Conservation (phyloP, 768 basidiomycete species). For the Daedaleopsis sinensis region DNA sequence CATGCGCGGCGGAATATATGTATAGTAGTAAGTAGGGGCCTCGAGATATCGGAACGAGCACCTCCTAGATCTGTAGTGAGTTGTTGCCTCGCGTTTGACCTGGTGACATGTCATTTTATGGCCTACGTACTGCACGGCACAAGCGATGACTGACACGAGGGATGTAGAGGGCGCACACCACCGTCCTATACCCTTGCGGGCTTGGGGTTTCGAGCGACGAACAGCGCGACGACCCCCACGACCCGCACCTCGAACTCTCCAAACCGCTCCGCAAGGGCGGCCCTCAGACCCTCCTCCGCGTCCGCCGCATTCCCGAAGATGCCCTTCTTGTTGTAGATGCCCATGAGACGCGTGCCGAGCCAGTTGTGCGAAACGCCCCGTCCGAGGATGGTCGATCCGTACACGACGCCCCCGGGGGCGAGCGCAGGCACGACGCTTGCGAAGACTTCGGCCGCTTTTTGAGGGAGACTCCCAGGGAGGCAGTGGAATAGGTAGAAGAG, state of each 20-base stretch:
- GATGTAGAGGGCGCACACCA: too few species aligned
- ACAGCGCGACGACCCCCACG: slow-evolving; percentile 19
- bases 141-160: too few species aligned
- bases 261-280: slow-evolving; percentile 13
- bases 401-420: slow-evolving; percentile 15
- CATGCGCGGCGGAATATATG: too few species aligned
- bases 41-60: too few species aligned
- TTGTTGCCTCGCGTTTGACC: too few species aligned
- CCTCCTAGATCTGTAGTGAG: too few species aligned
- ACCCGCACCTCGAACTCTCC: slow-evolving; percentile 20
- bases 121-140: too few species aligned
- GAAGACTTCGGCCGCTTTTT: slow-evolving; percentile 19
- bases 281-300: slow-evolving; percentile 10
- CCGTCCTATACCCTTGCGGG: not conserved
- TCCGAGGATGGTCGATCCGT: slow-evolving; percentile 26
- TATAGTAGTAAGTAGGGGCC: too few species aligned
- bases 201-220: slow-evolving; percentile 18
- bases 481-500: slow-evolving; percentile 26
- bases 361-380: slow-evolving; percentile 17
- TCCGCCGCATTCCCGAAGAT: slow-evolving; percentile 20
- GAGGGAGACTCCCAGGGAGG: slow-evolving; percentile 21
- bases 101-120: too few species aligned
- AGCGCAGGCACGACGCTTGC: slow-evolving; percentile 4
- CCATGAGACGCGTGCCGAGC: slow-evolving; percentile 15
- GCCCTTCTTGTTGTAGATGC: slow-evolving; percentile 17